Conservation (phyloP, 768 basidiomycete species). For the Mycena latifolia region DNA sequence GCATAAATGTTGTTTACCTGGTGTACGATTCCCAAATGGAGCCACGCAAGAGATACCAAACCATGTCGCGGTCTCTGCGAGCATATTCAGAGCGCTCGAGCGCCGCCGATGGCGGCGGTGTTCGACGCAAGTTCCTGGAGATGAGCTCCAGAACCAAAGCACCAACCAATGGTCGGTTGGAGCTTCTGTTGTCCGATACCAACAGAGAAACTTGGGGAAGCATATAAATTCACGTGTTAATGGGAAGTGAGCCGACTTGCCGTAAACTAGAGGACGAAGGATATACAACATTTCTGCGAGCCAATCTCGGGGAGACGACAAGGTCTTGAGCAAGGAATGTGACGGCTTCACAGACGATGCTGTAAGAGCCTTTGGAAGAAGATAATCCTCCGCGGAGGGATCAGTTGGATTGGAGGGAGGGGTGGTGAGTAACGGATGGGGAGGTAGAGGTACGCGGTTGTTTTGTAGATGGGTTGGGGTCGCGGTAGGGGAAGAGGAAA, state of each 20-base stretch:
- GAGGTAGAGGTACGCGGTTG: slow-evolving; percentile 76
- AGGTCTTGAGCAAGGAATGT: slow-evolving; percentile 69
- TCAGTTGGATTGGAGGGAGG: slow-evolving; percentile 62
- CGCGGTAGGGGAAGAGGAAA: slow-evolving; percentile 64
- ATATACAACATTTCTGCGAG: slow-evolving; percentile 78
- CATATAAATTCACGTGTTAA: slow-evolving; percentile 25
- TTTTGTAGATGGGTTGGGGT: slow-evolving; percentile 88
- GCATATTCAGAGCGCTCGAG: slow-evolving; percentile 87
- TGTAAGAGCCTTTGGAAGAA: slow-evolving; percentile 85
- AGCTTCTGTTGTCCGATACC: slow-evolving; percentile 56
- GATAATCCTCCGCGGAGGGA: slow-evolving; percentile 79
- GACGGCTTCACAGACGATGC: slow-evolving; percentile 80
- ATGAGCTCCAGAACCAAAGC: slow-evolving; percentile 79
- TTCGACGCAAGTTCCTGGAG: slow-evolving; percentile 80
- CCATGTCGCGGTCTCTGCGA: slow-evolving; percentile 81
- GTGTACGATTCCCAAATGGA: slow-evolving; percentile 88
- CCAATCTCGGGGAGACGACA: slow-evolving; percentile 80
- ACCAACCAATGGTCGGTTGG: slow-evolving; percentile 73
- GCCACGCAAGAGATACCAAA: slow-evolving; percentile 89
- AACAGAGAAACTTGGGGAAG: slow-evolving; percentile 53
- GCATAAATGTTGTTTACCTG: slow-evolving; percentile 55
- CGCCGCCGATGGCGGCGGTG: slow-evolving; percentile 68
- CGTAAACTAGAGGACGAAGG: slow-evolving; percentile 82
- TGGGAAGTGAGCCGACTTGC: slow-evolving; percentile 51
- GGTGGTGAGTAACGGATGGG: slow-evolving; percentile 69